phyloP scores from a whole-genome alignment of 768 basidiomycete genomes.

The Mycena chlorophos region DNA sequence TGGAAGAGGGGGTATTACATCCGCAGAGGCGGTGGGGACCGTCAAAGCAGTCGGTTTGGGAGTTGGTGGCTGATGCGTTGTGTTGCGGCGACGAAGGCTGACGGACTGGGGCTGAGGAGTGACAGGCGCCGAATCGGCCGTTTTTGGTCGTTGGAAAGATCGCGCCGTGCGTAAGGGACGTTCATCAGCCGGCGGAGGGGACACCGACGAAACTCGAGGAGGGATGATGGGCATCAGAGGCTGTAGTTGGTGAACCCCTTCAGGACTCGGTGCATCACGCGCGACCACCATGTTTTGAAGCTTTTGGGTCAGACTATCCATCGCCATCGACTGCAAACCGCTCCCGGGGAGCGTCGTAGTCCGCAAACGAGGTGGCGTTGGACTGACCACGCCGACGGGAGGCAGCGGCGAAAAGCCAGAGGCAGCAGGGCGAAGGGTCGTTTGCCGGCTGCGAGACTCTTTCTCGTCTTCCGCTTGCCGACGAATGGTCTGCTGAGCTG shows the following conservation, averaged over 20 bases:
- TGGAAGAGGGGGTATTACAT: slow-evolving; percentile 6
- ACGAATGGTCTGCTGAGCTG: slow-evolving; percentile 79
- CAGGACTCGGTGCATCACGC: too few relatives aligned
- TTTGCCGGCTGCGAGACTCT: slow-evolving; percentile 28
- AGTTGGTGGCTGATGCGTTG: slow-evolving; percentile 25
- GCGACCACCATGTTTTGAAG: slow-evolving; percentile 50
- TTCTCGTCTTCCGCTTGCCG: slow-evolving; percentile 69
- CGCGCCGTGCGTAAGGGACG: slow-evolving; percentile 49
- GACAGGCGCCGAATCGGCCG: slow-evolving; percentile 32
- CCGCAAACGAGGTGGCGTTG: slow-evolving; percentile 36
- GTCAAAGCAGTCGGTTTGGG: slow-evolving; percentile 8
- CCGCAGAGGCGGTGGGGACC: slow-evolving; percentile 6
- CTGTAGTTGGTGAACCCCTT: too few relatives aligned
- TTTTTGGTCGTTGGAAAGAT: slow-evolving; percentile 59
- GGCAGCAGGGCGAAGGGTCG: slow-evolving; percentile 40
- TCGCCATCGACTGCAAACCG: slow-evolving; percentile 42
- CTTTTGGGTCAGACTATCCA: slow-evolving; percentile 61
- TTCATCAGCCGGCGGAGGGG: slow-evolving; percentile 25
- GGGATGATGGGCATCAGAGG: slow-evolving; percentile 4
- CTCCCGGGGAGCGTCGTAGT: slow-evolving; percentile 47
- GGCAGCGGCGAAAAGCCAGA: slow-evolving; percentile 29
- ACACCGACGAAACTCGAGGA: background rate
- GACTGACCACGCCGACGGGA: slow-evolving; percentile 1
- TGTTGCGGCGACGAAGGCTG: slow-evolving; percentile 38
- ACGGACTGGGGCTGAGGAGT: slow-evolving; percentile 34